Percentiles rank a stretch among this genome's conserved stretches.
These are phyloP conservation scores for Fusarium penzigii DNA, from an alignment of 2,329 filamentous ascomycete species.

Conservation along the genomic window DNA sequence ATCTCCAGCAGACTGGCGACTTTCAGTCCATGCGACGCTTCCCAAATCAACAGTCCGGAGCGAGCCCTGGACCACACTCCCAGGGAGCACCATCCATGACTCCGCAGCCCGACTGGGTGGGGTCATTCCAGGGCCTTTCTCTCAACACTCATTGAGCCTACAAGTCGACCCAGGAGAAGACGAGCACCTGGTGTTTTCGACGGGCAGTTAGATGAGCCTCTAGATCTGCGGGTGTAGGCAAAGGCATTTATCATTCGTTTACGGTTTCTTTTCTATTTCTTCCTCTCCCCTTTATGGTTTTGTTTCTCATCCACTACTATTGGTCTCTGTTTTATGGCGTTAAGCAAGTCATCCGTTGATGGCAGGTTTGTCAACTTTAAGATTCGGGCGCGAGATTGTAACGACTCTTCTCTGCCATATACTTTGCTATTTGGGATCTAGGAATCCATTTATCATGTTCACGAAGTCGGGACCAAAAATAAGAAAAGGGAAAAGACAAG, in stretches of 20 bases:
- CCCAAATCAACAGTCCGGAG: constrained; percentile 40
- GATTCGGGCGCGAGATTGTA: background rate
- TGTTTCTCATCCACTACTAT: constrained; percentile 15
- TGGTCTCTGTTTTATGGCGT: background rate
- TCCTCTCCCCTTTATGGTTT: constrained; percentile 5
- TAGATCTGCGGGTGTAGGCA: constrained; percentile 8
- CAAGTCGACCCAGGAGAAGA: background rate
- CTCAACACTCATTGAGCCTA: constrained; percentile 59
- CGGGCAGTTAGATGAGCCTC: constrained; percentile 10
- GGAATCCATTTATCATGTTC: constrained; percentile 24
- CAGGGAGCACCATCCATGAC: constrained; percentile 45
- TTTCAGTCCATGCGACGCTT: constrained; percentile 53
- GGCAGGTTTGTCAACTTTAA: background rate
- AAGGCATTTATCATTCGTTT: constrained; percentile 13
- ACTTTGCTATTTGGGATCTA: constrained; percentile 25
- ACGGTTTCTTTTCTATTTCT: constrained; percentile 7
- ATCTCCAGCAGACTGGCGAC: constrained; percentile 40
- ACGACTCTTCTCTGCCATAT: constrained; percentile 15
- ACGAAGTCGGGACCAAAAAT: constrained; percentile 17
- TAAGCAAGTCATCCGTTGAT: background rate
- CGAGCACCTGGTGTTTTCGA: background rate
- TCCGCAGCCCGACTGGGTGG: constrained; percentile 60
- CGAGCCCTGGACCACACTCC: constrained; percentile 37
- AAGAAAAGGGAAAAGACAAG: constrained; percentile 24
- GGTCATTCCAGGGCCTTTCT: constrained; percentile 69